phyloP scores from a whole-genome alignment of 441 rosid genomes.

The Biscutella auriculata region DNA sequence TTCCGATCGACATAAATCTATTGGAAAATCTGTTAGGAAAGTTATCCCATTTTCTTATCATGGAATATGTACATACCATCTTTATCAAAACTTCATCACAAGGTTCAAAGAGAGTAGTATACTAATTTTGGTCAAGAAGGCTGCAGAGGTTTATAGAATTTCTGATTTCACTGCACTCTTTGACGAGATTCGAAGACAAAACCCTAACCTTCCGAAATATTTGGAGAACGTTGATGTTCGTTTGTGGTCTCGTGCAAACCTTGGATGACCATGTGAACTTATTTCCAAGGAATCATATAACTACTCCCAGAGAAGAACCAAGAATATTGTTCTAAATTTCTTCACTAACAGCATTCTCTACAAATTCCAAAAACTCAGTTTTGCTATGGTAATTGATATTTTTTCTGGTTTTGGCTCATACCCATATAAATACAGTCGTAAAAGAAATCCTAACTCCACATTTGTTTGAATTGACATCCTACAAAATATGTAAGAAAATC shows the following conservation, averaged over 20 bases:
- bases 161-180: too few relatives aligned
- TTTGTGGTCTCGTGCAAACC: background rate
- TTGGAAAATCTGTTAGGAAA: too few relatives aligned
- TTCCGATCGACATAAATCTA: background rate
- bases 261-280: background rate
- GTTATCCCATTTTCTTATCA: background rate
- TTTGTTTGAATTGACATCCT: too few relatives aligned
- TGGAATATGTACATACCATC: too few relatives aligned
- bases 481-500: too few relatives aligned
- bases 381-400: background rate
- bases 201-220: background rate
- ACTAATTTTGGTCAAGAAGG: too few relatives aligned
- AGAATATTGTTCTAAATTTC: background rate
- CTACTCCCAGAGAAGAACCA: background rate
- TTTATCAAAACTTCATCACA: too few relatives aligned
- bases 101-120: too few relatives aligned
- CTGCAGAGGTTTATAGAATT: too few relatives aligned
- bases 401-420: background rate
- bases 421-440: background rate
- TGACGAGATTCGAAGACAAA: background rate
- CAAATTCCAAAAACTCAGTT: background rate
- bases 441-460: too few relatives aligned
- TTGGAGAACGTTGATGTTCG: background rate
- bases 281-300: background rate
- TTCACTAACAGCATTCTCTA: background rate